These are phyloP conservation scores for Tieghemostelium lacteum DNA, from an alignment of 78 protist genomes.

Conservation along the genomic window DNA sequence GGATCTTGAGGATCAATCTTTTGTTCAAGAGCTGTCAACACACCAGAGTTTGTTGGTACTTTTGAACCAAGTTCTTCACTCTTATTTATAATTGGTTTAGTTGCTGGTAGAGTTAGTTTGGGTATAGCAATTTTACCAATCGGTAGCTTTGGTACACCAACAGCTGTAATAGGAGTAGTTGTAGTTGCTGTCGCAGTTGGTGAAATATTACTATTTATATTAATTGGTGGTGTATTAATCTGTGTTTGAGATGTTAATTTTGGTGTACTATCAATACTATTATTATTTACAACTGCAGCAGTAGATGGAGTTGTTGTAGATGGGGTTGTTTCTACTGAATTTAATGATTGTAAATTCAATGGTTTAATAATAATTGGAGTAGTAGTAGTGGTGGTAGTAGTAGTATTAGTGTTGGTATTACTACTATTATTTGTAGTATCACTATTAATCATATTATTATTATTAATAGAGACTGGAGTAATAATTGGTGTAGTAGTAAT, in stretches of 20 bases:
- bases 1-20: constrained; percentile 71
- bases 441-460: too few relatives aligned
- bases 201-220: background rate
- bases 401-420: background rate
- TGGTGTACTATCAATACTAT: background rate
- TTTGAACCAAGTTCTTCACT: background rate
- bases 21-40: constrained; percentile 44
- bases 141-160: background rate
- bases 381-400: background rate
- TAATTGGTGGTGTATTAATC: background rate
- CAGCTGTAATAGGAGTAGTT: background rate
- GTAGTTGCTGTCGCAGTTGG: background rate
- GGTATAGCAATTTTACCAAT: constrained; percentile 9
- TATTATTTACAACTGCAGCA: background rate
- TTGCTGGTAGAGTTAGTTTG: constrained; percentile 36
- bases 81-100: constrained; percentile 8
- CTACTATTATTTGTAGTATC: background rate
- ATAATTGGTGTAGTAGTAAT: background rate
- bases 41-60: background rate
- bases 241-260: background rate
- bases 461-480: too few relatives aligned
- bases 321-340: background rate
- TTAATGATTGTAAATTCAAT: background rate
- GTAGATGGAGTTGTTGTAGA: background rate
- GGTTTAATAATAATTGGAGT: background rate